Percentiles rank a stretch among this genome's conserved stretches.
Evolutionary conservation across 148 eudicot genomes (phyloP).

Genomic region (Rhododendron williamsianum): DNA sequence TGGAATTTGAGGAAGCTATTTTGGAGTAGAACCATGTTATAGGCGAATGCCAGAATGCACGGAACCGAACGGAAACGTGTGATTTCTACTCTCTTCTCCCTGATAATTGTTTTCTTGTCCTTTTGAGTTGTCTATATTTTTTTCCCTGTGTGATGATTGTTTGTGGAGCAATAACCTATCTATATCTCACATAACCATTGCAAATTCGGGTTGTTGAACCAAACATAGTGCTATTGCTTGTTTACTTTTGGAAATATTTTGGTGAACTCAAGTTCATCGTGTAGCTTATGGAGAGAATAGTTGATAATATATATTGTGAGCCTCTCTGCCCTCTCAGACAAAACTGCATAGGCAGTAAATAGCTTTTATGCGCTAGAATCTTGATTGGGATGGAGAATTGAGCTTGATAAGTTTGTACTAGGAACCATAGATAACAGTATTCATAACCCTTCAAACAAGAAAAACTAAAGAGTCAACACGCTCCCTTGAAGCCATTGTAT

Average conservation of each 20-base stretch:
- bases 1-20: not conserved
- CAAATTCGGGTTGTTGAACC: not conserved
- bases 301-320: not conserved
- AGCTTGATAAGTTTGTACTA: not conserved
- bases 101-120: not conserved
- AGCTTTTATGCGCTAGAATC: not conserved
- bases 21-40: not conserved
- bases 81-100: not conserved
- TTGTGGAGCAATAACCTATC: not conserved
- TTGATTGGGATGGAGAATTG: not conserved
- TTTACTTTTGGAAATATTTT: conserved; percentile 5
- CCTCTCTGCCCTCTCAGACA: not conserved
- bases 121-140: not conserved
- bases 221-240: not conserved
- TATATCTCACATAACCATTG: not conserved
- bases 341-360: not conserved
- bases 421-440: not conserved
- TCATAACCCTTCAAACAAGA: not conserved
- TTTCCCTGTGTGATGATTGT: not conserved
- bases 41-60: not conserved
- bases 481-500: not conserved
- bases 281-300: not conserved
- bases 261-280: not conserved
- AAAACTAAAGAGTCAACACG: not conserved
- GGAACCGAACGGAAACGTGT: not conserved